A percentile compares a stretch with the other conserved stretches of the same genome.
phyloP scores from a whole-genome alignment of 805 yeast genomes.

The Yamadazyma akitaensis region DNA sequence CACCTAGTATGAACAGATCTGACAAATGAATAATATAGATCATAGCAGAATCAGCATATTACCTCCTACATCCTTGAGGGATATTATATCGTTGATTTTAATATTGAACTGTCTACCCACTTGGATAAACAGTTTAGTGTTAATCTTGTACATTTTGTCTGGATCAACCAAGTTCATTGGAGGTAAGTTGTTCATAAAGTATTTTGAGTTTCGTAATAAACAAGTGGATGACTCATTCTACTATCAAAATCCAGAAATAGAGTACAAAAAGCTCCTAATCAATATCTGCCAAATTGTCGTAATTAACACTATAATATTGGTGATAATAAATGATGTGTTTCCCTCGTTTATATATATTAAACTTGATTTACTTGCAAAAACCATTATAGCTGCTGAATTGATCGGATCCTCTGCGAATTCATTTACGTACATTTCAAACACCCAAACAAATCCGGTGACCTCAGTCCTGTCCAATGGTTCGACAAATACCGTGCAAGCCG shows the following conservation, averaged over 20 bases:
- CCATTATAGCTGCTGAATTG: conserved; percentile 28
- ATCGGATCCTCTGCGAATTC: conserved; percentile 17
- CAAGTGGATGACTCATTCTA: conserved; percentile 12
- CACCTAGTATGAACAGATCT: conserved; percentile 2
- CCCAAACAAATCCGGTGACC: not conserved
- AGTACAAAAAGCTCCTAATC: conserved; percentile 14
- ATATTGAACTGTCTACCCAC: conserved; percentile 27
- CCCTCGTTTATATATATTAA: conserved; percentile 7
- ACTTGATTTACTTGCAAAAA: conserved; percentile 26
- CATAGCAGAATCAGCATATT: conserved; percentile 11
- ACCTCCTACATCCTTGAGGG: conserved; percentile 27
- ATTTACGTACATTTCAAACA: conserved; percentile 2
- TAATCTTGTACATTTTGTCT: conserved; percentile 22
- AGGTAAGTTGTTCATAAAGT: conserved; percentile 23
- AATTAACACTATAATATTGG: conserved; percentile 23
- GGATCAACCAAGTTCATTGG: conserved; percentile 29
- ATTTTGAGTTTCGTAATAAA: conserved; percentile 14
- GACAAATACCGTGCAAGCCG: not conserved
- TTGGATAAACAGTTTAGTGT: conserved; percentile 11
- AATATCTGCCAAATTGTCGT: conserved; percentile 21
- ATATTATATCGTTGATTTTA: conserved; percentile 30
- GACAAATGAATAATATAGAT: conserved; percentile 4
- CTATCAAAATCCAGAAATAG: conserved; percentile 10
- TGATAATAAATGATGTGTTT: conserved; percentile 19
- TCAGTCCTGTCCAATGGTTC: not conserved